Evolutionary conservation across 108 stramenopile species (phyloP).

Genomic region (Cylindrotheca closterium): DNA sequence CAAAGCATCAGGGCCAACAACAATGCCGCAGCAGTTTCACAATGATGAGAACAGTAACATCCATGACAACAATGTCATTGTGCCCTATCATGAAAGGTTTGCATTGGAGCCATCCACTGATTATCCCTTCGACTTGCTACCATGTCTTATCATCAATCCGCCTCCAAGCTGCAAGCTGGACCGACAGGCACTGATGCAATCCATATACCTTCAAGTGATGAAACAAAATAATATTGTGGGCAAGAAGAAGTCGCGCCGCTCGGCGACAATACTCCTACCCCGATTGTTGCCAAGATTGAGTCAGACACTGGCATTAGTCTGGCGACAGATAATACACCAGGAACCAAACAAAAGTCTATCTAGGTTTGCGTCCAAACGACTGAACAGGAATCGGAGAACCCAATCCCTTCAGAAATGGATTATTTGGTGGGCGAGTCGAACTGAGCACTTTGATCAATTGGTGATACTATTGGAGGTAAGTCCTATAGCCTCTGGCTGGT

Average conservation of each 20-base stretch:
- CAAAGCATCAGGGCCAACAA: too few species aligned
- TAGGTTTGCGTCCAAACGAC: conserved; percentile 1
- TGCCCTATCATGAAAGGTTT: too few species aligned
- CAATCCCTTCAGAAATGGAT: conserved; percentile 3
- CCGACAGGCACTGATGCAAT: conserved; percentile 8
- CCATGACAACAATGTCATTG: neutral
- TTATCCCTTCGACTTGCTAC: conserved; percentile 11
- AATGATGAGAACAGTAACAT: neutral
- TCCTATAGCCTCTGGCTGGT: too few species aligned
- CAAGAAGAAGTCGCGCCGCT: neutral
- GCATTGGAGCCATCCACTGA: neutral
- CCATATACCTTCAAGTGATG: neutral
- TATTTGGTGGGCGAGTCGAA: conserved; percentile 15
- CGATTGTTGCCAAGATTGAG: conserved; percentile 8
- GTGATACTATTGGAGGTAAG: conserved; percentile 21
- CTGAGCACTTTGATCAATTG: conserved; percentile 4
- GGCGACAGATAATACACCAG: conserved; percentile 5
- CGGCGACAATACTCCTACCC: conserved; percentile 5
- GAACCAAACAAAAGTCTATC: neutral
- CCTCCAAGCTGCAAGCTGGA: conserved; percentile 12
- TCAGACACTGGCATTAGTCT: conserved; percentile 5
- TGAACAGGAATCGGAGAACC: neutral
- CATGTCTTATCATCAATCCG: conserved; percentile 1
- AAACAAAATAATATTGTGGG: too few species aligned
- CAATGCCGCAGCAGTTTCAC: too few species aligned